Evolutionary conservation across 495 filamentous ascomycete genomes (phyloP).

Genomic region (Echria macrotheca): DNA sequence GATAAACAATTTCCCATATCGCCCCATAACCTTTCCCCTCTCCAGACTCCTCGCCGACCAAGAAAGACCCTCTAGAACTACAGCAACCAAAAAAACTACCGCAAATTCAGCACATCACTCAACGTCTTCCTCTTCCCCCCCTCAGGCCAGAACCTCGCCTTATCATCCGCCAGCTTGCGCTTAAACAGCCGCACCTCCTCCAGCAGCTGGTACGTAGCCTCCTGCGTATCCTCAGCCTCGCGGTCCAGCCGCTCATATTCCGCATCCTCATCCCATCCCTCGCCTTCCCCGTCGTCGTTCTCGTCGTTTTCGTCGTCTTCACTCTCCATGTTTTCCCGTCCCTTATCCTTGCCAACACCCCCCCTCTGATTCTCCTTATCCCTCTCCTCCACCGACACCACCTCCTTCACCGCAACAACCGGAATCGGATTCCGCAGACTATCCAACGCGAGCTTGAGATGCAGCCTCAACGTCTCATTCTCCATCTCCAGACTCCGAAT

Average conservation of each 20-base stretch:
- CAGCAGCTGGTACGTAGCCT: slow-evolving; percentile 63
- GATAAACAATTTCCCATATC: neutral
- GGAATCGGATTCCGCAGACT: slow-evolving; percentile 85
- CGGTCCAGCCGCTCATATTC: slow-evolving; percentile 41
- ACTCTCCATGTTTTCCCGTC: slow-evolving; percentile 14
- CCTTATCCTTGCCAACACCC: too few relatives aligned
- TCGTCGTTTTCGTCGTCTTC: slow-evolving; percentile 20
- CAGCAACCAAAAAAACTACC: neutral
- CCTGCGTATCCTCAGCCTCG: slow-evolving; percentile 56
- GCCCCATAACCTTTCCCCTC: neutral
- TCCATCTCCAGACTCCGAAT: slow-evolving; percentile 79
- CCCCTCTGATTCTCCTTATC: slow-evolving; percentile 19
- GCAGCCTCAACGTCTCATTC: slow-evolving; percentile 81
- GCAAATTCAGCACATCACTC: slow-evolving; percentile 10
- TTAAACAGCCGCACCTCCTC: slow-evolving; percentile 76
- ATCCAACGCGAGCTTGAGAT: slow-evolving; percentile 80
- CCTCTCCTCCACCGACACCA: slow-evolving; percentile 15
- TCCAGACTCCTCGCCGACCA: neutral
- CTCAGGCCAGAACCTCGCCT: slow-evolving; percentile 43
- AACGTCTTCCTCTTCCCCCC: slow-evolving; percentile 21
- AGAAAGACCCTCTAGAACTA: neutral
- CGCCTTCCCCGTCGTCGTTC: slow-evolving; percentile 13
- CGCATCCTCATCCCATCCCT: slow-evolving; percentile 26
- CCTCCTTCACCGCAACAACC: slow-evolving; percentile 31
- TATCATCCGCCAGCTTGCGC: slow-evolving; percentile 77